Conservation (phyloP, 192 early-diverging fungal species). For the Backusella sp. region DNA sequence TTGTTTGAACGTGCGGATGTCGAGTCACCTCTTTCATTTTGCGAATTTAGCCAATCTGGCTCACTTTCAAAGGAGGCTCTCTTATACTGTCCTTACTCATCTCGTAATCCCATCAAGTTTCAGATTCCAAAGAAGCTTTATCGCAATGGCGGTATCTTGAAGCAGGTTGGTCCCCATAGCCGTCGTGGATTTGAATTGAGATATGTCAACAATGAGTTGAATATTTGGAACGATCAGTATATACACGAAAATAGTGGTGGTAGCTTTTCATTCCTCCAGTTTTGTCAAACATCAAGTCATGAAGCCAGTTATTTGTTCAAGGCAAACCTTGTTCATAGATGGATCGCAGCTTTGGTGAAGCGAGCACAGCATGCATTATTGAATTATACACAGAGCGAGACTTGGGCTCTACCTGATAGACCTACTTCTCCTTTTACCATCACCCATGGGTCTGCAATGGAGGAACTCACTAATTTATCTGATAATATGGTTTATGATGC, state of each 20-base stretch:
- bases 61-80: slow-evolving; percentile 60
- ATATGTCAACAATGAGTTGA: slow-evolving; percentile 47
- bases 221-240: slow-evolving; percentile 57
- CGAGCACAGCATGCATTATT: slow-evolving; percentile 31
- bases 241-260: slow-evolving; percentile 50
- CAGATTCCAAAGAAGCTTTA: slow-evolving; percentile 68
- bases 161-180: slow-evolving; percentile 37
- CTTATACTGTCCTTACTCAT: slow-evolving; percentile 58
- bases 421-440: slow-evolving; percentile 23
- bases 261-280: slow-evolving; percentile 57
- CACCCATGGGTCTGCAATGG: slow-evolving; percentile 14
- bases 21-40: slow-evolving; percentile 65
- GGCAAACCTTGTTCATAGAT: slow-evolving; percentile 38
- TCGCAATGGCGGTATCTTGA: slow-evolving; percentile 59
- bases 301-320: slow-evolving; percentile 45
- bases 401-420: slow-evolving; percentile 22
- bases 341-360: slow-evolving; percentile 39
- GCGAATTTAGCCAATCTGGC: slow-evolving; percentile 55
- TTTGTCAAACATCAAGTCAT: slow-evolving; percentile 46
- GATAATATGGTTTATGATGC: slow-evolving; percentile 22
- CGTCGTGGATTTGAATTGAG: slow-evolving; percentile 44
- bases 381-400: slow-evolving; percentile 22
- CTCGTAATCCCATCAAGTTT: slow-evolving; percentile 60
- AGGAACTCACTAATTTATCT: slow-evolving; percentile 31
- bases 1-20: slow-evolving; percentile 86